Conservation (phyloP, 306 rosid genomes). For the Mimosa bimucronata region DNA sequence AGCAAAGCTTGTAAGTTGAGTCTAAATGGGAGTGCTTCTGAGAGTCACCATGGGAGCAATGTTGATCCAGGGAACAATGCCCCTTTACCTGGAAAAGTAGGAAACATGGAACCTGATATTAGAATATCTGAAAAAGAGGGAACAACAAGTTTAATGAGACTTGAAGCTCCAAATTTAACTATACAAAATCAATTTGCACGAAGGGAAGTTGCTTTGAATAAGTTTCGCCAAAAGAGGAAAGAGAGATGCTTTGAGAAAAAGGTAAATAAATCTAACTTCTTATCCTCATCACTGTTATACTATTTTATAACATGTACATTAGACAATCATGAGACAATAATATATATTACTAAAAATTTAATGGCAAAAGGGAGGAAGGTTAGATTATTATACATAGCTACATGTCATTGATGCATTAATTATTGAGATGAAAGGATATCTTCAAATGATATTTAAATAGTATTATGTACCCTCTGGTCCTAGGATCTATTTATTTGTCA, state of each 20-base stretch:
- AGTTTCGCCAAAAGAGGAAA: slow-evolving; percentile 56
- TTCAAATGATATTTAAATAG: too few species aligned
- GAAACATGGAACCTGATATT: slow-evolving; percentile 7
- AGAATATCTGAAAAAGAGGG: neutral
- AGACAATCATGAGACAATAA: too few species aligned
- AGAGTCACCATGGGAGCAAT: slow-evolving; percentile 33
- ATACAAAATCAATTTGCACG: slow-evolving; percentile 1
- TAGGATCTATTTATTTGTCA: too few species aligned
- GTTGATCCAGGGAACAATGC: slow-evolving; percentile 3
- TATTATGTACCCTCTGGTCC: too few species aligned
- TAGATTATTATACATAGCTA: neutral
- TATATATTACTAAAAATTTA: too few species aligned
- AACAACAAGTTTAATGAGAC: neutral
- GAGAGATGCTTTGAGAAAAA: slow-evolving; percentile 62
- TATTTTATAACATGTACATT: too few species aligned
- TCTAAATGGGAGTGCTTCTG: slow-evolving; percentile 19
- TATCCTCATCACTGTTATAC: neutral
- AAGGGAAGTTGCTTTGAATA: slow-evolving; percentile 52
- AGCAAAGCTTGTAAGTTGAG: neutral
- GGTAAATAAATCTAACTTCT: slow-evolving; percentile 37
- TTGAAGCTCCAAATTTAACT: slow-evolving; percentile 1
- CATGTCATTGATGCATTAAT: neutral
- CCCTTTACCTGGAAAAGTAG: neutral
- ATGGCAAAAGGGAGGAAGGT: too few species aligned
- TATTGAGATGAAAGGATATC: neutral